Evolutionary conservation across 306 rosid species (phyloP).

Genomic region (Phaseolus lunatus): DNA sequence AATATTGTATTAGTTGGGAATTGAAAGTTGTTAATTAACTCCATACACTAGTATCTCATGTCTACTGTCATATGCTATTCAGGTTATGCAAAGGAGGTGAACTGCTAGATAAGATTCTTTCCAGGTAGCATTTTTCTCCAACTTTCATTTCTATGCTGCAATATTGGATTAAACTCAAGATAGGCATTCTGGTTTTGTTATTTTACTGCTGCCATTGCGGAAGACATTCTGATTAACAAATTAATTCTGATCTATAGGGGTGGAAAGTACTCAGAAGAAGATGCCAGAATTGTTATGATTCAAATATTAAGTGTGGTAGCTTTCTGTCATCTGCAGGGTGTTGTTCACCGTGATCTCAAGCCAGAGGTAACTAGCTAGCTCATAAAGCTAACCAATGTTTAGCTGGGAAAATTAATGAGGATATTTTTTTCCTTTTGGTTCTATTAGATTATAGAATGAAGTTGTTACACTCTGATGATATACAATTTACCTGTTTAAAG

Average conservation of each 20-base stretch:
- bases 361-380: constrained; percentile 76
- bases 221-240: not conserved
- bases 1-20: constrained; percentile 24
- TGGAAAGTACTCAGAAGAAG: constrained; percentile 75
- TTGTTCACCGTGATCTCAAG: constrained; percentile 59
- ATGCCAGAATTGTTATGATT: constrained; percentile 63
- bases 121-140: constrained; percentile 64
- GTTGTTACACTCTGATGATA: not conserved
- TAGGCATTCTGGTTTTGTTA: constrained; percentile 26
- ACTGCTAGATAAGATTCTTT: constrained; percentile 83
- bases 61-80: constrained; percentile 46
- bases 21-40: constrained; percentile 16
- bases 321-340: constrained; percentile 72
- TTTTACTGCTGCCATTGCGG: constrained; percentile 22
- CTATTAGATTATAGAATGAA: constrained; percentile 3
- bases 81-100: constrained; percentile 95
- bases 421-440: not conserved
- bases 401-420: not conserved
- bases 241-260: constrained; percentile 61
- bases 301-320: constrained; percentile 69
- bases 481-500: not conserved
- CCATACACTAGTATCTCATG: constrained; percentile 33
- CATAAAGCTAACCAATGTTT: constrained; percentile 29
- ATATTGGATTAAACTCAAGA: constrained; percentile 32
- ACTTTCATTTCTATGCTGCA: constrained; percentile 9